Base-by-base conservation (phyloP, 768 basidiomycete genomes). In the Rhodotorula sphaerocarpa region DNA sequence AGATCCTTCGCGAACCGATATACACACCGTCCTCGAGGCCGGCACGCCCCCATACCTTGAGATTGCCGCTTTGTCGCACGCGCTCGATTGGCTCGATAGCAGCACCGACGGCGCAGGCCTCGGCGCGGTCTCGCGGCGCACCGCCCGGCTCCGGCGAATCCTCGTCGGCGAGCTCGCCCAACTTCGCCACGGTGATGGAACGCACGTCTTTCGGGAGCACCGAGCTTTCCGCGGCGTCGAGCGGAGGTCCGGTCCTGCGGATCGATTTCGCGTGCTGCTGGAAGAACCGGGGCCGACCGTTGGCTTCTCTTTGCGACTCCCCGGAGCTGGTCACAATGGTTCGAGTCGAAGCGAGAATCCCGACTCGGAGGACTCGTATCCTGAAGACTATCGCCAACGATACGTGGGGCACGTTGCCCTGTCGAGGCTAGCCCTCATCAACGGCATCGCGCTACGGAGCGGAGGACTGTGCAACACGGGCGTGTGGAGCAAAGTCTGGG, bases 381-480 rank as follows among this genome's bases (percentile, higher is more conserved):
- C 27, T 11, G 5, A 5, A 10, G 68, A 70, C 47, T 55, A 25
- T 30, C 55, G 61, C 27, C 33, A n/a, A 4, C 36, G 34, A 3
- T 45, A 57, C 9, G 57, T 72, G 41, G 71, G 71, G 18, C 66
- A 64, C 20, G 61, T 53, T 5, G 63, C 67, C 27, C 46, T 73
- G 33, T 60, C 70, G 18, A 60, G 70, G n/a, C 52, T 71, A 7
- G 71, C 72, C 3, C 58, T 63, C 27, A 50, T 68, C 14, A 51
- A 63, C 18, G 64, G 63, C 25, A 70, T 73, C 44, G 63, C 69
- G 27, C 31, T 71, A 3, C 50, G 72, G 0, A 59, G 63, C 21
- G 72, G 72, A 7, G 66, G 72, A 6, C 60, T 72, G 23, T 73
- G 72, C 44, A 70, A 70, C 23, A 55, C 69, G 0, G 72, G 72